These are phyloP conservation scores for Geotrichum citri-aurantii DNA, from an alignment of 1,139 yeast species.

Conservation along the genomic window DNA sequence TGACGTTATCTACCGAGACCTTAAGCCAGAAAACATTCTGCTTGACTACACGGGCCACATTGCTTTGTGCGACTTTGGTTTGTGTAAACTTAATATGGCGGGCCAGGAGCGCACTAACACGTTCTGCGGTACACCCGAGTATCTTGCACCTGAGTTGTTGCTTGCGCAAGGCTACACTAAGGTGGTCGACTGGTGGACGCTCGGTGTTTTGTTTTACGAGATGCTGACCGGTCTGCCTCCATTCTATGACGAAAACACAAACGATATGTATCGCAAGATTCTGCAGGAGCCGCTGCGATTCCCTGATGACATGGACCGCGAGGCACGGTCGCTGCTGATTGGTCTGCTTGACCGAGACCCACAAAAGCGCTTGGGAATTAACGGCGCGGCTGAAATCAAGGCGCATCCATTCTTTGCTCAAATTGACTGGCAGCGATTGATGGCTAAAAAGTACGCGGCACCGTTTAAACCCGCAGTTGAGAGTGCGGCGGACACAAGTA, in stretches of 20 bases:
- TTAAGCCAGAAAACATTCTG: constrained; percentile 91
- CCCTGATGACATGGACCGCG: constrained; percentile 82
- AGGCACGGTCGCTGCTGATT: constrained; percentile 75
- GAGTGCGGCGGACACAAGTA: constrained; percentile 82
- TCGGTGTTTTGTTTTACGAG: constrained; percentile 90
- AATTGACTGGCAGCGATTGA: constrained; percentile 83
- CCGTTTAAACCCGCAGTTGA: constrained; percentile 93
- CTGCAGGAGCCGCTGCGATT: constrained; percentile 81
- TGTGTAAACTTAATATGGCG: constrained; percentile 91
- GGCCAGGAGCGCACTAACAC: constrained; percentile 84
- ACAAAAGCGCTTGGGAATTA: constrained; percentile 61
- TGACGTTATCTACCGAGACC: constrained; percentile 89
- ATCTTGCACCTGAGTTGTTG: constrained; percentile 87
- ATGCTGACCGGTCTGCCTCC: constrained; percentile 97
- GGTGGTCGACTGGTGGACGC: constrained; percentile 98
- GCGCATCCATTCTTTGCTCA: constrained; percentile 81
- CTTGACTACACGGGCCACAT: constrained; percentile 95
- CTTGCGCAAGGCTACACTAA: constrained; percentile 92
- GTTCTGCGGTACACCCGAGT: constrained; percentile 95
- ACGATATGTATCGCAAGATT: constrained; percentile 89
- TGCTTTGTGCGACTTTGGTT: constrained; percentile 93
- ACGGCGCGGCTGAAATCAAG: constrained; percentile 81
- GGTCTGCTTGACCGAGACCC: constrained; percentile 86
- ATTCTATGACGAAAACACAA: constrained; percentile 87
- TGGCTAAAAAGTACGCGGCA: constrained; percentile 85